Evolutionary conservation across 768 basidiomycete species (phyloP).

Genomic region (Boletus barrowsii): DNA sequence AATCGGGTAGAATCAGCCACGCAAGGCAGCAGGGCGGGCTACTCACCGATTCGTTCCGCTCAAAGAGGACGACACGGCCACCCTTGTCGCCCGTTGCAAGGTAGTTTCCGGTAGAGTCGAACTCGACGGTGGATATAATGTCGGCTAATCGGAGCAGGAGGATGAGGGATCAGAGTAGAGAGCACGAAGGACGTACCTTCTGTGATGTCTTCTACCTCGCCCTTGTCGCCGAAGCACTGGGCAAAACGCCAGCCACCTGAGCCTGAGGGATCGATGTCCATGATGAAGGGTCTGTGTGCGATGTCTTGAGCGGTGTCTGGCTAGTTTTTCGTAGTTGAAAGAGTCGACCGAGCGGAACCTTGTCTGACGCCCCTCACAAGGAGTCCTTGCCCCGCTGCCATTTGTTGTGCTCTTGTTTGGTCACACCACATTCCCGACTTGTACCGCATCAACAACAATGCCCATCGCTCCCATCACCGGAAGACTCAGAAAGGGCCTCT

Average conservation of each 20-base stretch:
- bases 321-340: constrained; percentile 11
- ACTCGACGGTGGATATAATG: constrained; percentile 99
- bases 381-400: constrained; percentile 4
- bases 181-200: constrained; percentile 63
- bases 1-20: constrained; percentile 35
- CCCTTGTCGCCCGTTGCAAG: constrained; percentile 99
- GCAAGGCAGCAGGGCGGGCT: constrained; percentile 7
- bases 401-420: constrained; percentile 35
- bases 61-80: constrained; percentile 96
- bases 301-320: constrained; percentile 10
- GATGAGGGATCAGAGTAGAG: constrained; percentile 14
- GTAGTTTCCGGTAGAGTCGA: constrained; percentile 98
- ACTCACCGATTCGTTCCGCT: constrained; percentile 93
- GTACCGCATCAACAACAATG: constrained; percentile 46
- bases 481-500: constrained; percentile 89
- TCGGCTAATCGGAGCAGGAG: constrained; percentile 65
- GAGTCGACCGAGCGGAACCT: constrained; percentile 17
- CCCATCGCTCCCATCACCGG: constrained; percentile 90
- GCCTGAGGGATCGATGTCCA: constrained; percentile 83
- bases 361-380: constrained; percentile 16
- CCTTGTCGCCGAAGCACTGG: constrained; percentile 99
- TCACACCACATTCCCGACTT: constrained; percentile 24
- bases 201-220: constrained; percentile 98
- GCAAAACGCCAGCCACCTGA: constrained; percentile 97
- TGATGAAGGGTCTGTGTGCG: constrained; percentile 32